Base-by-base conservation (phyloP, 768 basidiomycete genomes). In the Trametes sanguinea region DNA sequence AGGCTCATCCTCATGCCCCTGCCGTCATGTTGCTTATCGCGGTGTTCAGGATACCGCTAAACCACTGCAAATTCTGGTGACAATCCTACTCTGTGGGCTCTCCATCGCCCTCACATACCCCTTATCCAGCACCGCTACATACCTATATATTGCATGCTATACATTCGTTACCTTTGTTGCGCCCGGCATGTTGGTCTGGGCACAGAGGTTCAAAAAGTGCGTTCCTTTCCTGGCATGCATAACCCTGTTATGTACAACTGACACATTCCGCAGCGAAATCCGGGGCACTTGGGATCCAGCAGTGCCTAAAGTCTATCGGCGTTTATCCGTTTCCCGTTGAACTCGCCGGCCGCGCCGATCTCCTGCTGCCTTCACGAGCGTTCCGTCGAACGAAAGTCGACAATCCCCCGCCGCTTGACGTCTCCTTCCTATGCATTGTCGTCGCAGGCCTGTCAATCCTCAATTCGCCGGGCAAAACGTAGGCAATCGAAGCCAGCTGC, bases 211-310 rank as follows among this genome's bases (percentile, higher is more conserved):
- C 77, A 95, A 95, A 79, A 94, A 95, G 91, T 86, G 69, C 42
- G 4, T 32, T 42, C 16, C 27, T 44, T 45, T 51, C 35, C 30
- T 52, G 27, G n/a, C n/a, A 47, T 40, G 10, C 13, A 37, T 37
- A 6, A 37, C 6, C 22, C 22, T 22, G 22, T 27, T 10, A 10
- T 14, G 30, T 43, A 40, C 56, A 51, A 30, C 55, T 35, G 55
- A 66, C 66, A 59, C 61, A 61, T 59, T 67, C 40, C 56, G n/a
- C 70, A 94, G 92, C 73, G 91, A 93, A 76, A 88, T 95, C 72
- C 84, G 90, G 62, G 93, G 93, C 8, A 89, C 92, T 64, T 95
- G 93, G 93, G 93, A 95, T 72, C 89, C 90, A 30, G 92, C 92
- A 32, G 82, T 87, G 66, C 92, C 92, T 40, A 70, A 65, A 62